Evolutionary conservation across 306 rosid genomes (phyloP).

Genomic region (Begonia loranthoides): DNA sequence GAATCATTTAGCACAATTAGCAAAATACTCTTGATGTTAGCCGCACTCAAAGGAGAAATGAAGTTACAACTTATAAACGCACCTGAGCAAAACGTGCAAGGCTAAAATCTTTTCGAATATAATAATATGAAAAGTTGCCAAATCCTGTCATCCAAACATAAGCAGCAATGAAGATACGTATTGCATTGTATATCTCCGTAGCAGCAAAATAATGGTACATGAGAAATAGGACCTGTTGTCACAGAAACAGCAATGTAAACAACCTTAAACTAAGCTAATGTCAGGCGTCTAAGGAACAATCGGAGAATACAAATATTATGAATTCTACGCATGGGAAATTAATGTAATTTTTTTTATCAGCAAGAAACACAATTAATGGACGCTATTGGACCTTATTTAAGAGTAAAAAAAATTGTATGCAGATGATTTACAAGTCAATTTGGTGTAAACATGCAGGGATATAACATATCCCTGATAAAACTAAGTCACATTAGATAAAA

Average conservation of each 20-base stretch:
- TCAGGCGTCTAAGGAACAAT: too few species aligned
- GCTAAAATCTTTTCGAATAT: constrained; percentile 89
- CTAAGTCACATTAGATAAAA: neutral
- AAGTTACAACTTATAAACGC: constrained; percentile 3
- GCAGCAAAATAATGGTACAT: constrained; percentile 99
- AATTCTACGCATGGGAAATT: too few species aligned
- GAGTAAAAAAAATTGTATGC: neutral
- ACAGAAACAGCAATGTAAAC: constrained; percentile 9
- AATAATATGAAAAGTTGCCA: constrained; percentile 97
- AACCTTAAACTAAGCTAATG: neutral
- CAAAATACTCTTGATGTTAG: neutral
- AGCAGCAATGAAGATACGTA: constrained; percentile 92
- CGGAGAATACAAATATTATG: too few species aligned
- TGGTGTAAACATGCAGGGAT: neutral
- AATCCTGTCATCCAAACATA: constrained; percentile 99
- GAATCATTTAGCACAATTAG: constrained; percentile 18
- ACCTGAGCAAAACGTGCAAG: constrained; percentile 94
- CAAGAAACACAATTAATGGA: too few species aligned
- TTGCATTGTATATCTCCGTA: constrained; percentile 90
- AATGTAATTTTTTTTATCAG: too few species aligned
- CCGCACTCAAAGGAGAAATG: too few species aligned
- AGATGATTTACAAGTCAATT: neutral
- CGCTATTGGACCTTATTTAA: too few species aligned
- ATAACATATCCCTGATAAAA: neutral
- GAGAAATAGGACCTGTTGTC: constrained; percentile 74